Evolutionary conservation across 2,329 filamentous ascomycete genomes (phyloP), one percentile per base, ranked within the genome.

Genomic region (Cladophialophora chaetospira): DNA sequence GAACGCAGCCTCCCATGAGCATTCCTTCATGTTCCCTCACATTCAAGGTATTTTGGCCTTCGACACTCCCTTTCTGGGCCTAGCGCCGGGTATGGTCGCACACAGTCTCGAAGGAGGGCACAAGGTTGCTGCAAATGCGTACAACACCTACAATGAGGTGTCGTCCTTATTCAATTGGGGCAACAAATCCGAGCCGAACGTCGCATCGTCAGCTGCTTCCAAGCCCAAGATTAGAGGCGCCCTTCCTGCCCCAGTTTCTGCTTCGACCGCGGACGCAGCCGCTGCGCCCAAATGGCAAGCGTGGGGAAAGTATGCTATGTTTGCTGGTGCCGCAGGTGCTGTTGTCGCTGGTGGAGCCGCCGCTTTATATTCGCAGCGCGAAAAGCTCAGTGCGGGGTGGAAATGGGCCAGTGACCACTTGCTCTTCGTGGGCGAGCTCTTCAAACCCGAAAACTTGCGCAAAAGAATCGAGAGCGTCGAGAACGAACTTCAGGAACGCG

Each of bases 11-110:
- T 62, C 63, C 11, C 59, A 60, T 6, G 50, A 49, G 17, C 51
- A 62, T 10, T 65, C 54, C 28, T 84, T 96, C 70, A 93, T 97
- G 88, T 97, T 97, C 71, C 93, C 93, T 1, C 93, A 91, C 72
- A 85, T 97, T 63, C 88, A 93, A 73, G 93, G 89, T 64, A 84
- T 97, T 23, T 82, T 97, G 45, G 90, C 92, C 48, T 96, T 97
- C 70, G 93, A 97, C 74, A 99, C 94, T 0, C 94, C 94, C 1
- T 99, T 89, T 51, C 70, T 82, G 35, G 79, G 79, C 4, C 77
- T 79, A 57, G 75, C 79, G 2, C 77, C 76, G 2, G 74, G 75
- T 2, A 78, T 80, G 33, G 71, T 79, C 13, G 79, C 79, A 5
- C 76, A 81, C 61, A 75, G 76, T 0, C 92, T 93, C 4, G 91